Evolutionary conservation across 345 rosid genomes (phyloP).

Genomic region (Eucalyptus globulus): DNA sequence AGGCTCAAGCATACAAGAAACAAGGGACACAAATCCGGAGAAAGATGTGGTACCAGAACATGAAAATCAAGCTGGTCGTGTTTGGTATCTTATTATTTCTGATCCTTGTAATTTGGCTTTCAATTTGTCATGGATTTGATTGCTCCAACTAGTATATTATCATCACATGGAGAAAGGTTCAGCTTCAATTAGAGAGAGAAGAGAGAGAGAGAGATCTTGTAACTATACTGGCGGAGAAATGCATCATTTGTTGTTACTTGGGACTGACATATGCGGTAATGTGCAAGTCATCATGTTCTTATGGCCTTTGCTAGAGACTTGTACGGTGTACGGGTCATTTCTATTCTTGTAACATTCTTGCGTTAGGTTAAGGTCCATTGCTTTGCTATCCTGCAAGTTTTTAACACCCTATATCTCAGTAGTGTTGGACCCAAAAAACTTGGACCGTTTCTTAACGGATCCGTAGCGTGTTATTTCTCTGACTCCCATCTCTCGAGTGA

Average conservation of each 20-base stretch:
- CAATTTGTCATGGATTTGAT: constrained; percentile 71
- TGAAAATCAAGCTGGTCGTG: constrained; percentile 89
- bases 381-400: background rate
- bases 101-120: constrained; percentile 77
- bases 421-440: background rate
- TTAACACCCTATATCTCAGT: background rate
- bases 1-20: constrained; percentile 70
- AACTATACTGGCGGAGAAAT: background rate
- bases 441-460: background rate
- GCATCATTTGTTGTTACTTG: background rate
- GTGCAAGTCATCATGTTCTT: background rate
- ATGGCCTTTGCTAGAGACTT: background rate
- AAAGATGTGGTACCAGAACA: constrained; percentile 96
- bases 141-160: constrained; percentile 39
- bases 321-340: background rate
- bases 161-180: background rate
- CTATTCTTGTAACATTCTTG: background rate
- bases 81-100: constrained; percentile 68
- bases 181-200: background rate
- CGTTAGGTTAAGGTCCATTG: background rate
- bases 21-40: constrained; percentile 63
- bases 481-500: background rate
- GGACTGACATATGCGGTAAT: background rate
- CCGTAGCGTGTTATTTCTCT: background rate
- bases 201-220: background rate